These are phyloP conservation scores for Erucastrum elatum DNA, from an alignment of 345 rosid species.

Conservation along the genomic window DNA sequence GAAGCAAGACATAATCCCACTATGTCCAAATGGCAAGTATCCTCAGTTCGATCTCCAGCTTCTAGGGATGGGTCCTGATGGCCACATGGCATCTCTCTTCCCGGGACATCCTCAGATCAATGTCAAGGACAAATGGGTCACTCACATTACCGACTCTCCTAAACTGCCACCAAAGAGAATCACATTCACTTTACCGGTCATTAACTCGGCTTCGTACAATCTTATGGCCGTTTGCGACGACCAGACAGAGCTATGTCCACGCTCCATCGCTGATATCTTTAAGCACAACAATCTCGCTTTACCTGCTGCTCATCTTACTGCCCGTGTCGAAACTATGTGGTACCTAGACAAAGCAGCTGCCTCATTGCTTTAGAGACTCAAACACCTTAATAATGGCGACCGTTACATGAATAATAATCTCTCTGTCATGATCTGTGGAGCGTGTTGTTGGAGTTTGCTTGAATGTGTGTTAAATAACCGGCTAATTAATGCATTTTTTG, in stretches of 20 bases:
- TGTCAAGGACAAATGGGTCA: slow-evolving; percentile 71
- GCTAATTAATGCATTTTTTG: slow-evolving; percentile 10
- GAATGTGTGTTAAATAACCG: slow-evolving; percentile 11
- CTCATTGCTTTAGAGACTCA: slow-evolving; percentile 48
- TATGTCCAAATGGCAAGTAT: slow-evolving; percentile 46
- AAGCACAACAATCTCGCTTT: slow-evolving; percentile 30
- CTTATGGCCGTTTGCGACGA: slow-evolving; percentile 65
- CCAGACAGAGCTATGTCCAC: slow-evolving; percentile 45
- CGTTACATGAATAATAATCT: not conserved
- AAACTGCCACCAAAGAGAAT: slow-evolving; percentile 83
- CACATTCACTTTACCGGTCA: slow-evolving; percentile 79
- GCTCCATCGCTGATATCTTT: slow-evolving; percentile 52
- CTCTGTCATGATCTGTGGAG: slow-evolving; percentile 3
- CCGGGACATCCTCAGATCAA: slow-evolving; percentile 60
- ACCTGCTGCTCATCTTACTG: slow-evolving; percentile 66
- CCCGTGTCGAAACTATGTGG: slow-evolving; percentile 70
- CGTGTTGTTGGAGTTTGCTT: slow-evolving; percentile 5
- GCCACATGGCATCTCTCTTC: slow-evolving; percentile 82
- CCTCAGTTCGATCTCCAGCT: slow-evolving; percentile 89
- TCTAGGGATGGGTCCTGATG: slow-evolving; percentile 88
- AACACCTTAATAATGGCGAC: not conserved
- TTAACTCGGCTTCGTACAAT: slow-evolving; percentile 64
- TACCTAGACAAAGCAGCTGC: slow-evolving; percentile 82
- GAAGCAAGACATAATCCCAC: slow-evolving; percentile 35
- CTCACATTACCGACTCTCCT: slow-evolving; percentile 71